Evolutionary conservation across 192 early-diverging fungal species (phyloP).

Genomic region (Backusella parvicylindrica): DNA sequence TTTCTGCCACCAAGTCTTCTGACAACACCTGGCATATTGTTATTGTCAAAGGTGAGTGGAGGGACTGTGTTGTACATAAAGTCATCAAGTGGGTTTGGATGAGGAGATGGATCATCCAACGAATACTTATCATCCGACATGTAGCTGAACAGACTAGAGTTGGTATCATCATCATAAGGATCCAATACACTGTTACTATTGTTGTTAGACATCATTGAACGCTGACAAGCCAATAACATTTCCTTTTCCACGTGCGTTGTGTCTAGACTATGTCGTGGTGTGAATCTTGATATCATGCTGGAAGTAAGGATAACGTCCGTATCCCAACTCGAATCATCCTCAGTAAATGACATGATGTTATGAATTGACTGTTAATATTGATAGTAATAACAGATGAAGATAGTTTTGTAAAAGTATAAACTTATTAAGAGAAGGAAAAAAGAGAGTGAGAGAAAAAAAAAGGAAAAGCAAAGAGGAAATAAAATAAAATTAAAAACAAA

Average conservation of each 20-base stretch:
- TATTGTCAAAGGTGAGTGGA: background rate
- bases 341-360: background rate
- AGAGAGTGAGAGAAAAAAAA: background rate
- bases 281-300: background rate
- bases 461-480: background rate
- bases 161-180: conserved; percentile 15
- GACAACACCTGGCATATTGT: background rate
- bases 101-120: background rate
- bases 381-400: background rate
- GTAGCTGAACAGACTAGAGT: conserved; percentile 6
- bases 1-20: background rate
- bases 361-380: background rate
- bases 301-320: background rate
- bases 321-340: conserved; percentile 2
- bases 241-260: background rate
- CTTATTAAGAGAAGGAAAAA: background rate
- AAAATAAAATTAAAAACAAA: background rate
- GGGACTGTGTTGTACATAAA: conserved; percentile 12
- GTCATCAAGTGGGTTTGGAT: background rate
- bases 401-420: background rate
- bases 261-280: background rate
- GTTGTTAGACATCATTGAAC: background rate
- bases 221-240: background rate
- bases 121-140: conserved; percentile 15
- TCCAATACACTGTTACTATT: background rate